Evolutionary conservation across 306 rosid species (phyloP).

Genomic region (Vicia faba): DNA sequence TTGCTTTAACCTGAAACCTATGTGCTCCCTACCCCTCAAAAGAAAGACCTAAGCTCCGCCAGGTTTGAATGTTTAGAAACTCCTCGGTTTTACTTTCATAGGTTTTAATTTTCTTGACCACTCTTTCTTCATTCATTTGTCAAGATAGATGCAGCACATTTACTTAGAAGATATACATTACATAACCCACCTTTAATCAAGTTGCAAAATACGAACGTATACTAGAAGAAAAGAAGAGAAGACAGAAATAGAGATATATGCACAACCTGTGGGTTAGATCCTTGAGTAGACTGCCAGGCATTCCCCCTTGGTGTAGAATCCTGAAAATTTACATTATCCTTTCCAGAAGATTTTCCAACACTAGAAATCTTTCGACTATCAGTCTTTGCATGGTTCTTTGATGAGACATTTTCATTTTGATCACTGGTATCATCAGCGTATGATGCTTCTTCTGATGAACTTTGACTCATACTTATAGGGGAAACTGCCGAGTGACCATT

Average conservation of each 20-base stretch:
- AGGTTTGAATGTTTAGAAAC: neutral
- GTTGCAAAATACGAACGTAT: slow-evolving; percentile 24
- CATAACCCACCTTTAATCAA: slow-evolving; percentile 3
- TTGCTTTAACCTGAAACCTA: too few species aligned
- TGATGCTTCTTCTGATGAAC: slow-evolving; percentile 46
- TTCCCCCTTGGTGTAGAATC: too few species aligned
- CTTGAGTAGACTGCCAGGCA: neutral
- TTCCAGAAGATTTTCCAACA: slow-evolving; percentile 41
- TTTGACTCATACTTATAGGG: slow-evolving; percentile 28
- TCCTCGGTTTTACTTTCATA: neutral
- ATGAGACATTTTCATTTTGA: slow-evolving; percentile 32
- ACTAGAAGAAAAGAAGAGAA: neutral
- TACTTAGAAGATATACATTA: slow-evolving; percentile 5
- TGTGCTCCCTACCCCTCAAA: too few species aligned
- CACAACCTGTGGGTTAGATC: slow-evolving; percentile 54
- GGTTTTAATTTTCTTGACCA: neutral
- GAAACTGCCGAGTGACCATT: slow-evolving; percentile 35
- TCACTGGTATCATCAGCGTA: slow-evolving; percentile 49
- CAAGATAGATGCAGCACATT: slow-evolving; percentile 12
- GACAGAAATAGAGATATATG: slow-evolving; percentile 15
- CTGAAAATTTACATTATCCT: neutral
- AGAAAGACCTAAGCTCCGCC: too few species aligned
- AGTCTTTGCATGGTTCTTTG: slow-evolving; percentile 42
- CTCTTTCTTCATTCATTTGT: neutral
- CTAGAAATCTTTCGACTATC: slow-evolving; percentile 29